Evolutionary conservation across 2,329 filamentous ascomycete species (phyloP), one percentile per base, ranked within the genome.

Genomic region (Dactylellina leptospora): DNA sequence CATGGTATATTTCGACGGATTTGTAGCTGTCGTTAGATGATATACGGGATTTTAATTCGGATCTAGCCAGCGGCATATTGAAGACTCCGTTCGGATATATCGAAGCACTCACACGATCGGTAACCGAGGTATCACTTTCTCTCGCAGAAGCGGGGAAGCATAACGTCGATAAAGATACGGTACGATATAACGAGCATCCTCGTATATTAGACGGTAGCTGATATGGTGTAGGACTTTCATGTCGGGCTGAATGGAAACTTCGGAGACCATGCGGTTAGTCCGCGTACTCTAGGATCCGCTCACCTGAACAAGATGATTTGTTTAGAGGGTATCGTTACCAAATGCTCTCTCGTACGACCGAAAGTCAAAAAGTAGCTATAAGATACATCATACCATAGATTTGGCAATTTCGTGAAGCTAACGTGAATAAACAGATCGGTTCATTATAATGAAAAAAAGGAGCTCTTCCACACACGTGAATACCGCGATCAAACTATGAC

Each of bases 401-500:
- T n/a, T n/a, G n/a, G n/a, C n/a, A n/a, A n/a, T n/a, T n/a, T n/a
- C 4, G 8, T 45, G 18, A 27, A 38, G 28, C 36, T 45, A 44
- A 62, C 25, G 11, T 13, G 23, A 28, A 20, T 53, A 2, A 16
- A n/a, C 48, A 70, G 64, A 56, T 97, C 95, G 81, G 93, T 99
- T 58, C 95, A 99, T 80, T 97, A 93, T 82, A 96, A 92, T 77
- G 93, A 97, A 81, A 87, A 82, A 75, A 92, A 91, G 80, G 86
- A 91, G 74, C 90, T 89, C 40, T 99, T 97, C 76, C 88, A 93
- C 77, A 92, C 91, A 78, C 86, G 92, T 75, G 92, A 95, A 79
- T 99, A 99, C 80, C 86, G 89, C 76, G 95, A 99, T 80, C 93
- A 97, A 82, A 99, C 95, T 1, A 99, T 97, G 93, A 93, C 91